Conservation (phyloP, 164 flowering plant species). For the Annona cherimola region DNA sequence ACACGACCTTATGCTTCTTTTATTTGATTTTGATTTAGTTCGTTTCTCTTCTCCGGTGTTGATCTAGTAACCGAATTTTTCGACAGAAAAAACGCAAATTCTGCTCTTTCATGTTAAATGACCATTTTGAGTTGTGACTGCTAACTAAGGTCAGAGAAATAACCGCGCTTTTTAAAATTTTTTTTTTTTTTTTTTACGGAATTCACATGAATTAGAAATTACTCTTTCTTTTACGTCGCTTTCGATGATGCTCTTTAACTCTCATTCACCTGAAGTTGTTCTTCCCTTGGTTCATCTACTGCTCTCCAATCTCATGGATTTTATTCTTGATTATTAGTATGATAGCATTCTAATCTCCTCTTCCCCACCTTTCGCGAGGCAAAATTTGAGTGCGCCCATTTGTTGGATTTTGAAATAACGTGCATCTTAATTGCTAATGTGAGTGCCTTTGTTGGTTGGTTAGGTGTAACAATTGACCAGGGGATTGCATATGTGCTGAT, state of each 20-base stretch:
- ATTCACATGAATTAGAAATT: background rate
- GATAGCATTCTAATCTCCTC: background rate
- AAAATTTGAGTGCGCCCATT: background rate
- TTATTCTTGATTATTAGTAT: background rate
- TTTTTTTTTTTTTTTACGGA: background rate
- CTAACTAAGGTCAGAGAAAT: too few species aligned
- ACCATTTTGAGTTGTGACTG: background rate
- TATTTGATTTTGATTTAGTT: background rate
- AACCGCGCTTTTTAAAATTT: too few species aligned
- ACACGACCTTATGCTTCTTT: background rate
- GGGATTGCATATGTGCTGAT: constrained; percentile 70
- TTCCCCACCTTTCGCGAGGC: background rate
- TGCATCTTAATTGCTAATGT: too few species aligned
- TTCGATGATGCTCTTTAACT: background rate
- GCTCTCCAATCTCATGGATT: background rate
- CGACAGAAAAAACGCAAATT: too few species aligned
- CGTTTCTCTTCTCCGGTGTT: background rate
- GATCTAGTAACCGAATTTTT: background rate
- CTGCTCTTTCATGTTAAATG: background rate
- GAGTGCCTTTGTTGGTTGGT: background rate
- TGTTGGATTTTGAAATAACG: background rate
- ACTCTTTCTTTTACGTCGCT: background rate
- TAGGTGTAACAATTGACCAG: constrained; percentile 51
- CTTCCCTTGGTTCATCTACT: background rate
- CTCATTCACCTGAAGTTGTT: background rate